Conservation (phyloP, 805 yeast genomes). For the Wickerhamomyces queroliae region DNA sequence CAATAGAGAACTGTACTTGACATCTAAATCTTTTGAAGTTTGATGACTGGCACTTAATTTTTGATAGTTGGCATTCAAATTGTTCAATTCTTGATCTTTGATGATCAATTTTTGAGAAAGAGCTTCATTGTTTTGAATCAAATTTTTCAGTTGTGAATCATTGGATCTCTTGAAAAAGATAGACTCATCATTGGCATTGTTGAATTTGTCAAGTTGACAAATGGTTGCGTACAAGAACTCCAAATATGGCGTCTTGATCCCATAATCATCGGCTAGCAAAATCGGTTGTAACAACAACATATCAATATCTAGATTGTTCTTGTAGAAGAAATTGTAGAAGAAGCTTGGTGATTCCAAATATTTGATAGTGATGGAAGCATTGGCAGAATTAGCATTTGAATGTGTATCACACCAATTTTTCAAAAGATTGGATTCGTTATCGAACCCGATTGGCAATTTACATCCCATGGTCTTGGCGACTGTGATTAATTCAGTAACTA, state of each 20-base stretch:
- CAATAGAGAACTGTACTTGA: not conserved
- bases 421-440: slow-evolving; percentile 56
- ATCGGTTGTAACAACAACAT: slow-evolving; percentile 80
- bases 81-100: slow-evolving; percentile 1
- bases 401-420: slow-evolving; percentile 45
- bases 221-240: slow-evolving; percentile 79
- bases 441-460: slow-evolving; percentile 62
- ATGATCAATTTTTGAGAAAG: slow-evolving; percentile 3
- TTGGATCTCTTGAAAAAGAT: slow-evolving; percentile 21
- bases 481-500: slow-evolving; percentile 66
- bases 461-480: slow-evolving; percentile 76
- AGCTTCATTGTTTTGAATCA: slow-evolving; percentile 6
- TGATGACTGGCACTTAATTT: slow-evolving; percentile 1
- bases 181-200: slow-evolving; percentile 16
- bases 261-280: slow-evolving; percentile 81
- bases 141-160: not conserved
- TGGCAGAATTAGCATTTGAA: slow-evolving; percentile 22
- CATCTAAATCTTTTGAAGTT: slow-evolving; percentile 1
- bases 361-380: slow-evolving; percentile 12
- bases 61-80: not conserved
- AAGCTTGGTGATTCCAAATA: slow-evolving; percentile 48
- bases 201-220: slow-evolving; percentile 47
- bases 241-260: slow-evolving; percentile 82
- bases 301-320: slow-evolving; percentile 61
- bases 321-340: slow-evolving; percentile 60